phyloP scores from a whole-genome alignment of 2,329 filamentous ascomycete genomes.

The Chrysoporthe cubensis region DNA sequence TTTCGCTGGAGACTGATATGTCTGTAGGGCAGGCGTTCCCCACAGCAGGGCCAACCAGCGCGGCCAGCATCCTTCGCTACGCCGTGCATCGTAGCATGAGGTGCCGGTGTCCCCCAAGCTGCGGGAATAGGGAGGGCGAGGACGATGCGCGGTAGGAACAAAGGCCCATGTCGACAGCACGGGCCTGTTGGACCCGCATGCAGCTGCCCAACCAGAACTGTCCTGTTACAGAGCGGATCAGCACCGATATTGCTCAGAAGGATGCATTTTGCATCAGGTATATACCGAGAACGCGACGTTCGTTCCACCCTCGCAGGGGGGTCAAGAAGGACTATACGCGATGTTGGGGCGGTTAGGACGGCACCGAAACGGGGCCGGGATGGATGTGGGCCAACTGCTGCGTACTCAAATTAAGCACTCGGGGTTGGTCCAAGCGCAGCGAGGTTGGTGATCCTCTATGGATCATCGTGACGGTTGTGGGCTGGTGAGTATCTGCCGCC shows the following conservation, averaged over 20 bases:
- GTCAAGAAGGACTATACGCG: too few relatives aligned
- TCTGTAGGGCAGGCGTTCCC: background rate
- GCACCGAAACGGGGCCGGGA: conserved; percentile 10
- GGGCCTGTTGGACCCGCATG: background rate
- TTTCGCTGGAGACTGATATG: background rate
- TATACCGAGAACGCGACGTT: background rate
- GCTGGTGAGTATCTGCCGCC: background rate
- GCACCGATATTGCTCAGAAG: background rate
- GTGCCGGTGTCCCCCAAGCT: background rate
- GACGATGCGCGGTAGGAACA: background rate
- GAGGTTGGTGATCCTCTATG: background rate
- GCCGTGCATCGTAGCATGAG: background rate
- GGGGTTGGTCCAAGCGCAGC: background rate
- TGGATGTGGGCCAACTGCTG: background rate
- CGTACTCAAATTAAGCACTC: background rate
- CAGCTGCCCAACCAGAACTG: background rate
- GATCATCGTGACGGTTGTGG: background rate
- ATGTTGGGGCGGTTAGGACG: background rate
- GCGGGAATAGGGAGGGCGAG: background rate
- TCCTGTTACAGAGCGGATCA: background rate
- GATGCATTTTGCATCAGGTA: background rate
- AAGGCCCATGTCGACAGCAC: background rate
- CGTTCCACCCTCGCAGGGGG: background rate
- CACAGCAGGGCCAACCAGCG: background rate
- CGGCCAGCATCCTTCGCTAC: background rate